A percentile compares a stretch with the other conserved stretches of the same genome.
These are phyloP conservation scores for Oehlia diaphana DNA, from an alignment of 192 early-diverging fungal genomes.

Conservation along the genomic window DNA sequence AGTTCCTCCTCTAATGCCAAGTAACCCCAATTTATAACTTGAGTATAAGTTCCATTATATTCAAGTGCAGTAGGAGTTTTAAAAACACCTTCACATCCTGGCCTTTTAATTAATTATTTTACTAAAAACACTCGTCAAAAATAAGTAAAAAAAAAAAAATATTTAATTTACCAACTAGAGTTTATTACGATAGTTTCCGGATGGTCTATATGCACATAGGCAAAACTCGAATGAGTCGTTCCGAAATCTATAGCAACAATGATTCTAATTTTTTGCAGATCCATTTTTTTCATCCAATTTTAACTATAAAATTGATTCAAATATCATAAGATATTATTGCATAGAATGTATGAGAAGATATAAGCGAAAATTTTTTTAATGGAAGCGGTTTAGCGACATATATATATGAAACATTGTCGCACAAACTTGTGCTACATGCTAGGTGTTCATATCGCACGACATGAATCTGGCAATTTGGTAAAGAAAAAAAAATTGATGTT, in stretches of 20 bases:
- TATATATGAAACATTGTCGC: no score
- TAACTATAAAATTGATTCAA: no score
- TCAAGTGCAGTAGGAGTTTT: slow-evolving; percentile 20
- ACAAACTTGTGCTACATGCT: no score
- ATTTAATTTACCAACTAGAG: background rate
- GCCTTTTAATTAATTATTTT: background rate
- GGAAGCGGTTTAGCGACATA: no score
- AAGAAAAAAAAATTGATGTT: no score
- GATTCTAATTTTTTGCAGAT: background rate
- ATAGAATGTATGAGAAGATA: no score
- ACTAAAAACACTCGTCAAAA: no score
- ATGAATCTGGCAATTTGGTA: no score
- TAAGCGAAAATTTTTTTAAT: no score
- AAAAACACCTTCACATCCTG: background rate
- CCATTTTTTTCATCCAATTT: background rate
- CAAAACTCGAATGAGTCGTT: slow-evolving; percentile 7
- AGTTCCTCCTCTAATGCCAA: background rate
- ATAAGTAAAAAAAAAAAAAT: no score
- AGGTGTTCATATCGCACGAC: no score
- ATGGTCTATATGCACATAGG: background rate
- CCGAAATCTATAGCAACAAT: slow-evolving; percentile 10
- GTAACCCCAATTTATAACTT: slow-evolving; percentile 12
- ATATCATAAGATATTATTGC: no score
- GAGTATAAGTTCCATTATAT: background rate
- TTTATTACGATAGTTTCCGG: background rate